A percentile compares a stretch with the other conserved stretches of the same genome.
phyloP scores from a whole-genome alignment of 2,329 filamentous ascomycete species.

The Didymella glomerata region DNA sequence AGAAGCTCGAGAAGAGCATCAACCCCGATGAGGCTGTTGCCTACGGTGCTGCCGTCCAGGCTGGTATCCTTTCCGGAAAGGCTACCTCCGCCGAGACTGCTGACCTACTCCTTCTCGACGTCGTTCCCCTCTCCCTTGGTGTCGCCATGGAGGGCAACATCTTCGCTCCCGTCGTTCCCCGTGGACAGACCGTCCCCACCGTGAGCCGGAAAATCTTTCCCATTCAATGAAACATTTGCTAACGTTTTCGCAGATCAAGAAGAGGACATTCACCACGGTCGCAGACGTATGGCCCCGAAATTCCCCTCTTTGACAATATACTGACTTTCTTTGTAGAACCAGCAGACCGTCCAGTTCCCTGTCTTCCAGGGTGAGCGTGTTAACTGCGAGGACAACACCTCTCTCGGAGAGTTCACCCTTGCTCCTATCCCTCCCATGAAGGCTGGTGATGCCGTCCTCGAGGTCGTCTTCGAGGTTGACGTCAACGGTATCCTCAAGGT shows the following conservation, averaged over 20 bases:
- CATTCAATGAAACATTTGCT: neutral
- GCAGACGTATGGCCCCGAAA: neutral
- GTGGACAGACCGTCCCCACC: constrained; percentile 68
- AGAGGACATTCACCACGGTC: constrained; percentile 54
- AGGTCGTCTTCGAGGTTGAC: constrained; percentile 98
- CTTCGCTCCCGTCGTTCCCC: constrained; percentile 89
- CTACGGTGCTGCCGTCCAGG: constrained; percentile 98
- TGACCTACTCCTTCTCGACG: constrained; percentile 94
- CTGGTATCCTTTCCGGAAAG: constrained; percentile 98
- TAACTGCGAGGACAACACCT: constrained; percentile 98
- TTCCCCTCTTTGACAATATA: too few species aligned
- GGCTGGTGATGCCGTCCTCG: constrained; percentile 94
- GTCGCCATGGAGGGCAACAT: constrained; percentile 99
- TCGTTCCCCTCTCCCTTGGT: constrained; percentile 94
- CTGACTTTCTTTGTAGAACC: neutral
- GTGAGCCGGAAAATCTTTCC: constrained; percentile 23
- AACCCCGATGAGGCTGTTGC: constrained; percentile 99
- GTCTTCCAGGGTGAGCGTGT: constrained; percentile 96
- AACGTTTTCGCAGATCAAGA: constrained; percentile 65
- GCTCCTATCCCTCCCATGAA: constrained; percentile 86
- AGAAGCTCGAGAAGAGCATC: constrained; percentile 99
- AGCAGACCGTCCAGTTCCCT: constrained; percentile 80
- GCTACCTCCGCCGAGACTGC: constrained; percentile 93
- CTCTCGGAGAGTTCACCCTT: constrained; percentile 94
- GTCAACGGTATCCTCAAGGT: constrained; percentile 99